Conservation (phyloP, 208 protist genomes). For the Leishmania mexicana region DNA sequence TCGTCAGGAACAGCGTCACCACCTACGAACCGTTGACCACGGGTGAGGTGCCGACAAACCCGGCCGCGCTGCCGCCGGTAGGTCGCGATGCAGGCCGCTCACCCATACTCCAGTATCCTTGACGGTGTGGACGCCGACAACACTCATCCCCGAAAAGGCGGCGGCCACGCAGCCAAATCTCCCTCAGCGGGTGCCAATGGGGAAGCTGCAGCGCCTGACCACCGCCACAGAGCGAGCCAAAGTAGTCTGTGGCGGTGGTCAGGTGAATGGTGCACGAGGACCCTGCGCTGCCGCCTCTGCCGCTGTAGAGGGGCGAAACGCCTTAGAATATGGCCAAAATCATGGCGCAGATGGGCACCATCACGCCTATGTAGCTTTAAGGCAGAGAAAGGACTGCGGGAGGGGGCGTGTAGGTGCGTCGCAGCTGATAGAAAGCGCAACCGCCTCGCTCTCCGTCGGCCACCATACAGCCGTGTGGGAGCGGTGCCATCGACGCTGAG, state of each 20-base stretch:
- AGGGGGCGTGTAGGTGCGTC: not conserved
- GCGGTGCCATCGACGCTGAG: too few species aligned
- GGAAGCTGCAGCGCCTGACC: not conserved
- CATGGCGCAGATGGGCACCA: conserved; percentile 38
- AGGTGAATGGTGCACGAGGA: not conserved
- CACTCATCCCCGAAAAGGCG: not conserved
- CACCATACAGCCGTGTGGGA: not conserved
- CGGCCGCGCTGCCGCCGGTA: conserved; percentile 16
- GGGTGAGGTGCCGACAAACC: conserved; percentile 15
- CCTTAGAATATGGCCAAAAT: not conserved
- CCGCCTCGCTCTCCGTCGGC: not conserved
- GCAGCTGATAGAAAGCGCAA: not conserved
- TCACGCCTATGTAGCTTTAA: conserved; percentile 16
- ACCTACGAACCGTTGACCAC: conserved; percentile 17
- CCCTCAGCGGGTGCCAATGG: not conserved
- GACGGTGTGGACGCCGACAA: not conserved
- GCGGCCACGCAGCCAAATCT: not conserved
- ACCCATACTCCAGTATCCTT: not conserved
- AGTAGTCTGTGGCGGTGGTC: not conserved
- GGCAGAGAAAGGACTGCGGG: not conserved
- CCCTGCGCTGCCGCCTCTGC: not conserved
- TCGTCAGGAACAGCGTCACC: conserved; percentile 13
- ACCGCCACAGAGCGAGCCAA: not conserved
- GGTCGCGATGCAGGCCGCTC: conserved; percentile 30
- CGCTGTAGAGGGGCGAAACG: not conserved